Percentiles rank a stretch among this genome's conserved stretches.
Evolutionary conservation across 192 early-diverging fungal genomes (phyloP).

Genomic region (Dimargaris xerosporica): DNA sequence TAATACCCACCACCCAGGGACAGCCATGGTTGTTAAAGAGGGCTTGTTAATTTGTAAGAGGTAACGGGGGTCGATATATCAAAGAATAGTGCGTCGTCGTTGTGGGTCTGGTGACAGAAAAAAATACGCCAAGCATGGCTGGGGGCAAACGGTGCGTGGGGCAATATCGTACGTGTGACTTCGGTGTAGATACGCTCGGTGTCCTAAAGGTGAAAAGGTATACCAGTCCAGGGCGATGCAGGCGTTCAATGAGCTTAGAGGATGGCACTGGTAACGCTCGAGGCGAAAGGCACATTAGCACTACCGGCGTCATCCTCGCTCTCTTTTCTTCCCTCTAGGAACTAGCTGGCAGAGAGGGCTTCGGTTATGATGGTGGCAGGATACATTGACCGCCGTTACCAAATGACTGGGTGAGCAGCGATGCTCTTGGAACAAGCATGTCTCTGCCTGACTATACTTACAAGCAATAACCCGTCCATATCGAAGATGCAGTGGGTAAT

Average conservation of each 20-base stretch:
- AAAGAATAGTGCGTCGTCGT: too few relatives aligned
- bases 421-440: background rate
- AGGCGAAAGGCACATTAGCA: background rate
- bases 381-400: background rate
- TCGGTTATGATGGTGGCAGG: background rate
- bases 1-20: slow-evolving; percentile 1
- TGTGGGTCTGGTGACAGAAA: too few relatives aligned
- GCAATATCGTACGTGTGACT: slow-evolving; percentile 32
- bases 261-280: background rate
- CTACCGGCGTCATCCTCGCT: background rate
- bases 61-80: too few relatives aligned
- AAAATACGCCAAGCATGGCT: too few relatives aligned
- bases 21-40: too few relatives aligned
- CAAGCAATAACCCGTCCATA: slow-evolving; percentile 63
- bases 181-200: slow-evolving; percentile 82
- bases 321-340: background rate
- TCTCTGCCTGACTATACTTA: background rate
- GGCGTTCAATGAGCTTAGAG: background rate
- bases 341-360: background rate
- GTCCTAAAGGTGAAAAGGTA: slow-evolving; percentile 24
- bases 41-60: too few relatives aligned
- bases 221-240: background rate
- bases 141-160: too few relatives aligned
- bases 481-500: slow-evolving; percentile 62
- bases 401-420: background rate